Evolutionary conservation across 352 stramenopile genomes (phyloP), one percentile per base, ranked within the genome.

Genomic region (Pythium volutum): DNA sequence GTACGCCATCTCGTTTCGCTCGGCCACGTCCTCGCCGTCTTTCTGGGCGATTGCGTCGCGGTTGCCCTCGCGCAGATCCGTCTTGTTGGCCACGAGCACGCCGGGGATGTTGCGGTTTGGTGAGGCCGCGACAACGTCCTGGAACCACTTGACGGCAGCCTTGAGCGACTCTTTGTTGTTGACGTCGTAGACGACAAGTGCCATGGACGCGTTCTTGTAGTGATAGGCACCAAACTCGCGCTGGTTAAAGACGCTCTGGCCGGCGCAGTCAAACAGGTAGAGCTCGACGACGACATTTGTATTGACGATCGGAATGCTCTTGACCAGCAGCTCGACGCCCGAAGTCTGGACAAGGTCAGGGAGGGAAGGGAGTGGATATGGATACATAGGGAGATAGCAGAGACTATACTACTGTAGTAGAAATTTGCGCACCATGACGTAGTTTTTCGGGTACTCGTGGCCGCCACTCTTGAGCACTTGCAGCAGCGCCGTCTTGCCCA

Each of bases 161-260:
- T 91, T 92, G 73, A 89, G 92, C 22, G 84, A 94, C 52, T 94
- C 84, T 59, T 89, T 89, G 66, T 88, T 94, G 69, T 91, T 93
- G 52, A 91, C 71, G 48, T 94, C 85, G 61, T 86, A 93, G n/a
- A 93, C 80, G 2, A 93, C 70, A 34, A 91, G 68, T 16, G 78
- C 81, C 38, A 91, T 88, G 18, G 81, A 90, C 14, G 83, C 85
- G 43, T 80, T 81, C 59, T 89, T 84, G 70, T 92, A 90, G 77
- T 95, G 79, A 16, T 83, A 73, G 10, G 84, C 77, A 34, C 87
- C 84, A 69, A 97, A 95, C 53, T 96, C 88, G 55, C 94, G 79
- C 63, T 98, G 91, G 59, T 98, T 98, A 76, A 98, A 98, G 53
- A 98, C 91, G 56, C 84, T 94, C 63, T 98, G 91, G 11, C 93